Conservation (phyloP, 208 protist genomes). For the Polymyxa betae region DNA sequence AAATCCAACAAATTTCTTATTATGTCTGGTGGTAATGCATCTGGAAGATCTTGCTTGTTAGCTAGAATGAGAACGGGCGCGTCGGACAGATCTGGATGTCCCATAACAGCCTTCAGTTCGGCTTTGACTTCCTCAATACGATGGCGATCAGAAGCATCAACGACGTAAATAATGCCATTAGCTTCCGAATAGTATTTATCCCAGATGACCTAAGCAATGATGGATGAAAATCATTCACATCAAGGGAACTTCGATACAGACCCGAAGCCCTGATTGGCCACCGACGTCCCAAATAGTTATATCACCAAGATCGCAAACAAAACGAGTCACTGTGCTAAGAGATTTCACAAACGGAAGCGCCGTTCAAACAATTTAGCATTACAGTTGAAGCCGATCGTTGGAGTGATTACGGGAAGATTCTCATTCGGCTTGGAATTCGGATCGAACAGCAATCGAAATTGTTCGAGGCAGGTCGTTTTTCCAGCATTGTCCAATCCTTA, state of each 20-base stretch:
- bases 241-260: background rate
- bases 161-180: conserved; percentile 68
- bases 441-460: background rate
- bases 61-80: conserved; percentile 67
- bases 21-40: conserved; percentile 44
- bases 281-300: conserved; percentile 54
- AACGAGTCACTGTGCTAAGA: background rate
- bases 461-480: conserved; percentile 44
- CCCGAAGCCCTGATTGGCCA: conserved; percentile 1
- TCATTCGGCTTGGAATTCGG: background rate
- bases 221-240: background rate
- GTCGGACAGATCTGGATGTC: background rate
- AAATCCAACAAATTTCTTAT: background rate
- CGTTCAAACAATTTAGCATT: background rate
- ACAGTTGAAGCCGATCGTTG: conserved; percentile 57
- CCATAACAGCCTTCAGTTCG: conserved; percentile 52
- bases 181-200: conserved; percentile 61
- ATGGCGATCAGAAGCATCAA: conserved; percentile 65
- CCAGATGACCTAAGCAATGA: conserved; percentile 61
- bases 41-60: conserved; percentile 69
- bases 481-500: conserved; percentile 55
- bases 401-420: background rate
- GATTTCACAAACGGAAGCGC: background rate
- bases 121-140: conserved; percentile 58
- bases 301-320: background rate